Evolutionary conservation across 179 eudicot genomes (phyloP).

Genomic region (Drosera spatulata): DNA sequence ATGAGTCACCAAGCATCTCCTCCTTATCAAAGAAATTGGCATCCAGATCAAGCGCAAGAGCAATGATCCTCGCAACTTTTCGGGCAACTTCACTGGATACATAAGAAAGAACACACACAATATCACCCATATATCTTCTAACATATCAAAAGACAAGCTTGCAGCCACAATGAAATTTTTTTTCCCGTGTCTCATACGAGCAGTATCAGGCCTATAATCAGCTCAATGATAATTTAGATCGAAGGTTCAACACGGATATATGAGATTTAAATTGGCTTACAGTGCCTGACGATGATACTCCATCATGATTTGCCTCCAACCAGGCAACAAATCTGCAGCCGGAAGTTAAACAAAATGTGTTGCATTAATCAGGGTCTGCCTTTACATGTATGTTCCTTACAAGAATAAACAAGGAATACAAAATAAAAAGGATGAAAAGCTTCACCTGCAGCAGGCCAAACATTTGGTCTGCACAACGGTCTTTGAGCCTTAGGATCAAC

Average conservation of each 20-base stretch:
- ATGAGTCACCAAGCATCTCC: conserved; percentile 68
- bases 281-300: conserved; percentile 62
- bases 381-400: not conserved
- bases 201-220: too few species aligned
- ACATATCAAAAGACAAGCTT: too few species aligned
- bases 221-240: not conserved
- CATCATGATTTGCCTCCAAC: conserved; percentile 65
- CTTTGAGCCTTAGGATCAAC: conserved; percentile 68
- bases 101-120: not conserved
- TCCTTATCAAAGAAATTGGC: conserved; percentile 50
- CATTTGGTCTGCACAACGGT: conserved; percentile 73
- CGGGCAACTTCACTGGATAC: conserved; percentile 49
- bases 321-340: conserved; percentile 24
- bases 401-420: not conserved
- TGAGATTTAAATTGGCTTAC: conserved; percentile 37
- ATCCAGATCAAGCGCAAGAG: conserved; percentile 73
- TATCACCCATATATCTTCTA: not conserved
- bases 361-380: too few species aligned
- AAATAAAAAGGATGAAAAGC: not conserved
- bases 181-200: too few species aligned
- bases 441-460: conserved; percentile 75
- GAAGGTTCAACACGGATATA: not conserved
- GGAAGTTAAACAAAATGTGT: conserved; percentile 25
- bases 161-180: too few species aligned
- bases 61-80: conserved; percentile 57